Percentiles rank a stretch among this genome's conserved stretches.
These are phyloP conservation scores for Solanum habrochaites DNA, from an alignment of 257 asterid genomes.

Conservation along the genomic window DNA sequence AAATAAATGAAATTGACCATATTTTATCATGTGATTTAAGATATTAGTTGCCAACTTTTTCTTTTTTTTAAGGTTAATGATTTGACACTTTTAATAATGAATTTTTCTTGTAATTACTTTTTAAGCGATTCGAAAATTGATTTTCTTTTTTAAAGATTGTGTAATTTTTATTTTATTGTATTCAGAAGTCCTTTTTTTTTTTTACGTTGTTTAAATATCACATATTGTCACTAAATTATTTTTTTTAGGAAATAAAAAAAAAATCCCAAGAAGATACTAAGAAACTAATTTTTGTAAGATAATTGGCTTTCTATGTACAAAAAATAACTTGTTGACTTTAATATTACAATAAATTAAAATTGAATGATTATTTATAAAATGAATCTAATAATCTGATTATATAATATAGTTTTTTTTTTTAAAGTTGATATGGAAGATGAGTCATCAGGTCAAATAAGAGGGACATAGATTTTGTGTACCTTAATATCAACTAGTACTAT, in stretches of 20 bases:
- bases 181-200: rapidly evolving
- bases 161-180: too few relatives aligned
- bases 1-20: background rate
- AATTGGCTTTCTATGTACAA: too few relatives aligned
- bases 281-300: too few relatives aligned
- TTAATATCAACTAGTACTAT: background rate
- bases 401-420: too few relatives aligned
- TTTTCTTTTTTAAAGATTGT: background rate
- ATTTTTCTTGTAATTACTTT: background rate
- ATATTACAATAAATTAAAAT: background rate
- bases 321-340: too few relatives aligned
- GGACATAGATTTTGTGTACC: background rate
- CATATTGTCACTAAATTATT: background rate
- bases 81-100: background rate
- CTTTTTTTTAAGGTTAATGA: background rate
- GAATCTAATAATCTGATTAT: too few relatives aligned
- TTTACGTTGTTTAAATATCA: background rate
- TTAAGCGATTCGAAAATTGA: background rate
- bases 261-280: too few relatives aligned
- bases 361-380: background rate
- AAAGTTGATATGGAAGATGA: background rate
- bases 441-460: background rate
- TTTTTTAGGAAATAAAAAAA: background rate
- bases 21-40: background rate
- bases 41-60: background rate